phyloP scores from a whole-genome alignment of 1,139 yeast genomes.

The Lodderomyces metapsilosis region DNA sequence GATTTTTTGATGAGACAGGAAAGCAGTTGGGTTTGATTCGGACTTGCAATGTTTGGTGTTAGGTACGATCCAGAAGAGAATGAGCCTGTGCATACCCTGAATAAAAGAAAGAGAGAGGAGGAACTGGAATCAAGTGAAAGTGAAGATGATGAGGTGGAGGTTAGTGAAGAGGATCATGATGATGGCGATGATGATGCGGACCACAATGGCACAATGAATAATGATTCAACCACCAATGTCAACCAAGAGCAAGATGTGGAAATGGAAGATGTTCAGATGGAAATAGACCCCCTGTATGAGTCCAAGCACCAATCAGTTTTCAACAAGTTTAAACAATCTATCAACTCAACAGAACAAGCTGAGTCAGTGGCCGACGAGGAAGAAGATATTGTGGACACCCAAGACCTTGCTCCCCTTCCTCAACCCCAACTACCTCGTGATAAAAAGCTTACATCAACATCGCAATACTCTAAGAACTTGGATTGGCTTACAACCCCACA shows the following conservation, averaged over 20 bases:
- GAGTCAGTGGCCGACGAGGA: slow-evolving; percentile 14
- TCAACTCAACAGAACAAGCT: slow-evolving; percentile 10
- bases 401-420: slow-evolving; percentile 75
- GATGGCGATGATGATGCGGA: slow-evolving; percentile 6
- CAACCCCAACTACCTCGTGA: slow-evolving; percentile 71
- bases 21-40: too few species aligned
- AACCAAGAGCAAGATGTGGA: slow-evolving; percentile 11
- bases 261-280: slow-evolving; percentile 9
- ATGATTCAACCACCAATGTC: slow-evolving; percentile 1
- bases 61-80: slow-evolving; percentile 10
- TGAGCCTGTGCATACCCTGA: neutral
- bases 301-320: slow-evolving; percentile 33
- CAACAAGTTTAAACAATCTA: slow-evolving; percentile 25
- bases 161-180: slow-evolving; percentile 9
- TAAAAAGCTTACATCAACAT: slow-evolving; percentile 35
- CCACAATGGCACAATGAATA: neutral
- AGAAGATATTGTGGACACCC: slow-evolving; percentile 31
- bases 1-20: slow-evolving; percentile 1
- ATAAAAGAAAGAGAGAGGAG: slow-evolving; percentile 19
- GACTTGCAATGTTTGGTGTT: slow-evolving; percentile 8
- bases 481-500: slow-evolving; percentile 71
- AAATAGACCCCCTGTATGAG: slow-evolving; percentile 19
- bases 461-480: slow-evolving; percentile 41
- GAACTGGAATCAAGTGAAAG: slow-evolving; percentile 14
- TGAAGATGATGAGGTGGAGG: slow-evolving; percentile 16